Percentiles rank a stretch among this genome's conserved stretches.
These are phyloP conservation scores for Dacryopinax spathularia DNA, from an alignment of 768 basidiomycete genomes.

Conservation along the genomic window DNA sequence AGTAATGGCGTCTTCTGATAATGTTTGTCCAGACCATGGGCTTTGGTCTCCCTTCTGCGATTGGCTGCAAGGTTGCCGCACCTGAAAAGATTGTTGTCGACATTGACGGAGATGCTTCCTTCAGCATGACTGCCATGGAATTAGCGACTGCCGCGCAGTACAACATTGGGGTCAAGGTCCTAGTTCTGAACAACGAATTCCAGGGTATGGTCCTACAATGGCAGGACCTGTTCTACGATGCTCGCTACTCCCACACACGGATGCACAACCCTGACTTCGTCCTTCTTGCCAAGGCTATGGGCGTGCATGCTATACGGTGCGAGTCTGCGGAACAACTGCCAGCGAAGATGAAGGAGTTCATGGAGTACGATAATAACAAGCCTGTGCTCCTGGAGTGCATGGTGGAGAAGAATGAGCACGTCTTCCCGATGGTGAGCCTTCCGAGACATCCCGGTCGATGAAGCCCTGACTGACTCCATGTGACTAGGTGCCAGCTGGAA, in stretches of 20 bases:
- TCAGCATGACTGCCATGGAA: conserved; percentile 99
- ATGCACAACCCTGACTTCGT: conserved; percentile 97
- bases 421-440: conserved; percentile 68
- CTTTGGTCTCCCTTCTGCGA: conserved; percentile 84
- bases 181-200: conserved; percentile 91
- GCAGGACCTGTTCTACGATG: conserved; percentile 98
- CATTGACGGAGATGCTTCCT: conserved; percentile 94
- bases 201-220: conserved; percentile 99
- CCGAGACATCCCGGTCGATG: conserved; percentile 8
- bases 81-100: conserved; percentile 89
- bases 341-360: conserved; percentile 94
- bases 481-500: conserved; percentile 70
- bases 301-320: conserved; percentile 79
- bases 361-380: conserved; percentile 77
- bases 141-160: conserved; percentile 84
- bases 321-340: conserved; percentile 59
- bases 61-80: conserved; percentile 93
- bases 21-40: conserved; percentile 73
- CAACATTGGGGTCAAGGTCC: conserved; percentile 86
- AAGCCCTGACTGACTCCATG: conserved; percentile 6
- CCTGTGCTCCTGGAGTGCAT: conserved; percentile 86
- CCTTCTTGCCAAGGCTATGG: conserved; percentile 77
- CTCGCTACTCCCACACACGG: conserved; percentile 87
- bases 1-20: conserved; percentile 5
- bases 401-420: conserved; percentile 72